phyloP scores from a whole-genome alignment of 306 rosid genomes.

The Lupinus albus region DNA sequence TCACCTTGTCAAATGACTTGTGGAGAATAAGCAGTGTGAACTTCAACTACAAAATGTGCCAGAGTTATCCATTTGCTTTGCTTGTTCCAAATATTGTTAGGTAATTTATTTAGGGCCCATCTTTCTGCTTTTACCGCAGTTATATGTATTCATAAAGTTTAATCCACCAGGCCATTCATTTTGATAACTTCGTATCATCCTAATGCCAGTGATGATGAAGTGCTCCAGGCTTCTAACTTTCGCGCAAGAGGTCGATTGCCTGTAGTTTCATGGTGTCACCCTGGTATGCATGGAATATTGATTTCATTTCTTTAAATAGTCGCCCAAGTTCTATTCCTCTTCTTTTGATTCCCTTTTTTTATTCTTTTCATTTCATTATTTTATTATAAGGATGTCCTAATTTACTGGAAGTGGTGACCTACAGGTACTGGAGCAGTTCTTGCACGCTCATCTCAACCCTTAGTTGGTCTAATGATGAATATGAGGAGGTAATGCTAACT shows the following conservation, averaged over 20 bases:
- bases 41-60: conserved; percentile 73
- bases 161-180: conserved; percentile 23
- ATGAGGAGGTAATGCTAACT: conserved; percentile 80
- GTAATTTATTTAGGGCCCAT: conserved; percentile 54
- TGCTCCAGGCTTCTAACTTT: conserved; percentile 77
- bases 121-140: conserved; percentile 29
- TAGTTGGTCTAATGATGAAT: conserved; percentile 96
- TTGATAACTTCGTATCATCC: conserved; percentile 36
- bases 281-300: conserved; percentile 53
- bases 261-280: conserved; percentile 93
- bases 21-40: conserved; percentile 91
- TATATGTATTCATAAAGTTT: conserved; percentile 34
- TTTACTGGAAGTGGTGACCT: conserved; percentile 36
- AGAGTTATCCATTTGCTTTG: conserved; percentile 91
- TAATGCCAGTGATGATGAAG: conserved; percentile 83
- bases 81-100: conserved; percentile 72
- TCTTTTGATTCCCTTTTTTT: conserved; percentile 29
- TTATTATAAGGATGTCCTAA: conserved; percentile 23
- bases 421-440: conserved; percentile 92
- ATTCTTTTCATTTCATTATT: conserved; percentile 38
- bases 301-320: conserved; percentile 11
- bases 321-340: conserved; percentile 25
- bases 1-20: conserved; percentile 70
- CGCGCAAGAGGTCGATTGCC: conserved; percentile 92
- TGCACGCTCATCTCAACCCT: conserved; percentile 98